These are phyloP conservation scores for Botrytis fragariae DNA, from an alignment of 2,329 filamentous ascomycete genomes.

Conservation along the genomic window DNA sequence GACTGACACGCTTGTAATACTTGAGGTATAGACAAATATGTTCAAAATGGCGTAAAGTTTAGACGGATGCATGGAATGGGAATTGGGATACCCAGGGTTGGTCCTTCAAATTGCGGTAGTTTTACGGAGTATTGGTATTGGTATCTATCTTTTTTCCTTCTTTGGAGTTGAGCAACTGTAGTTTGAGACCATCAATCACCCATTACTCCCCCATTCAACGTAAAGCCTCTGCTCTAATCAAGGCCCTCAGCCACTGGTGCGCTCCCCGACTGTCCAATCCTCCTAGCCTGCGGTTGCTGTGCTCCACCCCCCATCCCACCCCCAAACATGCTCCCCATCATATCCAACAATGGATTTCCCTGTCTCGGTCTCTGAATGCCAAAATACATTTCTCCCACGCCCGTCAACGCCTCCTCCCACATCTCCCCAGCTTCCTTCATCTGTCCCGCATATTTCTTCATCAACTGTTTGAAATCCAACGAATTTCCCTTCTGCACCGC, in stretches of 20 bases:
- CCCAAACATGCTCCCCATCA: constrained; percentile 95
- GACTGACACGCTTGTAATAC: neutral
- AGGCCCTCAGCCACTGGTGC: constrained; percentile 57
- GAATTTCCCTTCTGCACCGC: constrained; percentile 74
- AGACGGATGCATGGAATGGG: neutral
- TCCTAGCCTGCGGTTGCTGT: constrained; percentile 38
- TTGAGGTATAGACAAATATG: constrained; percentile 7
- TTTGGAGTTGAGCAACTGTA: neutral
- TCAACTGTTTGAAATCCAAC: constrained; percentile 78
- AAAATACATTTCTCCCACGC: constrained; percentile 97
- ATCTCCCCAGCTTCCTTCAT: constrained; percentile 70
- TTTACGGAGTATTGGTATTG: constrained; percentile 1
- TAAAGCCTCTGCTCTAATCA: constrained; percentile 45
- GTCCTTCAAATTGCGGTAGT: neutral
- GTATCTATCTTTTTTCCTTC: neutral
- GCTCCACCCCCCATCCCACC: constrained; percentile 59
- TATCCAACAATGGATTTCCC: constrained; percentile 91
- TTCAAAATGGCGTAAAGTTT: constrained; percentile 3
- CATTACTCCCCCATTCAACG: neutral
- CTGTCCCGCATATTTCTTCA: constrained; percentile 75
- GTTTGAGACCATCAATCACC: neutral
- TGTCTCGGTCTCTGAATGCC: constrained; percentile 83
- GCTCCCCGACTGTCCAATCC: constrained; percentile 38
- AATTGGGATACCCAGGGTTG: constrained; percentile 1
- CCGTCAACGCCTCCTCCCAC: constrained; percentile 81